Conservation (phyloP, 306 rosid species). For the Cicer chorassanicum region DNA sequence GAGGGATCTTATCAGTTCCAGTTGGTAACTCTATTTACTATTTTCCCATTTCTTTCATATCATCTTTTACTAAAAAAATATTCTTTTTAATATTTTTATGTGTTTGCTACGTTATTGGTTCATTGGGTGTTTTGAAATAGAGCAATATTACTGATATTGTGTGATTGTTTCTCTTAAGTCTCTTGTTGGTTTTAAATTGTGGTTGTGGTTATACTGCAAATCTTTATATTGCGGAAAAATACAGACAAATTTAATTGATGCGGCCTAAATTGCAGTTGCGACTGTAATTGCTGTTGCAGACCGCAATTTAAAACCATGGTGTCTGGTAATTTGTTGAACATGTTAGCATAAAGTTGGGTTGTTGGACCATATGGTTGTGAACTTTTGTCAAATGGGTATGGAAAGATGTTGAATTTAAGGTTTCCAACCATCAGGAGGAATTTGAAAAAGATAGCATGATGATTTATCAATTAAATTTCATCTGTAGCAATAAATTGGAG, state of each 20-base stretch:
- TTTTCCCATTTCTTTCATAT: slow-evolving; percentile 21
- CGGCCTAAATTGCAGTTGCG: too few relatives aligned
- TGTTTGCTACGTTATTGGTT: not conserved
- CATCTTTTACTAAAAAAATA: not conserved
- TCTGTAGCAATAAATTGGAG: not conserved
- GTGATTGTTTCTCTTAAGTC: slow-evolving; percentile 11
- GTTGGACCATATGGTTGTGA: slow-evolving; percentile 12
- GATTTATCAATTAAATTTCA: not conserved
- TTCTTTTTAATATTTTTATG: not conserved
- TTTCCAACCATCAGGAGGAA: slow-evolving; percentile 18
- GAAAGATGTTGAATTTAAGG: not conserved
- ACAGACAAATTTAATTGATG: too few relatives aligned
- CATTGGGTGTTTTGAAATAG: not conserved
- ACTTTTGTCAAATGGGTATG: slow-evolving; percentile 38
- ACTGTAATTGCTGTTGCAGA: too few relatives aligned
- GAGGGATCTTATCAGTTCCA: slow-evolving; percentile 79
- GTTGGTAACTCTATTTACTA: slow-evolving; percentile 62
- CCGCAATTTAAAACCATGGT: too few relatives aligned
- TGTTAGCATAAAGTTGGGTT: slow-evolving; percentile 36
- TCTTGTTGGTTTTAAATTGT: not conserved
- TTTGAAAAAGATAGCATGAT: not conserved
- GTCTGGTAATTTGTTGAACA: not conserved
- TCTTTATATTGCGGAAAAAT: too few relatives aligned
- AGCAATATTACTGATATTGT: not conserved
- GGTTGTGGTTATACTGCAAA: too few relatives aligned